Base-by-base conservation (phyloP, 139 green algal species). In the Chlorella sp. region DNA sequence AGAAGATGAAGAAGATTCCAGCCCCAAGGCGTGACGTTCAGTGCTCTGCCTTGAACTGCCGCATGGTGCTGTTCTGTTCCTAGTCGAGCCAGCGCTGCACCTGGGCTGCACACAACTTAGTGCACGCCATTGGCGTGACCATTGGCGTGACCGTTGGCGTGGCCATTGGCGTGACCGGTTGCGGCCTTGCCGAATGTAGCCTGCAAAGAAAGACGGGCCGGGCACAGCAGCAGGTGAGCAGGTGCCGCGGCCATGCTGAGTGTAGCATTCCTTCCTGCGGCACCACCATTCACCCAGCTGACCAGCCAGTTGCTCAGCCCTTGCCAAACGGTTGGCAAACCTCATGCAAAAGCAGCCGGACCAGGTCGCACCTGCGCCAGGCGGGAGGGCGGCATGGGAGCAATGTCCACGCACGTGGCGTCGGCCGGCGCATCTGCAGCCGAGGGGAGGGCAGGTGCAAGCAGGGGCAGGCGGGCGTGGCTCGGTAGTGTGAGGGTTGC, bases 71-170 rank as follows among this genome's bases (percentile, higher is more conserved):
- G 66, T 73, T 9, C 14, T 4, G 66, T 30, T 15, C 3, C 19
- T n/a, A 15, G 24, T n/a, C 66, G 5, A 73, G 24, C 66, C 22
- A 28, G 66, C 66, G 24, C 73, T 22, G n/a, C 15, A 80, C 32
- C 32, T 28, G 34, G 18, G 12, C 16, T 1, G 34, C 26, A 2
- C 37, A n/a, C n/a, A n/a, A 18, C 11, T 86, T 60, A 86, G 82
- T 77, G 82, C n/a, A 77, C 82, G 60, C 82, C 82, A 32, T 86
- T 86, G 53, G 81, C 57, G 3, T 34, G 21, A 30, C 80, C 80
- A 30, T 85, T 85, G 22, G 80, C 80, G 64, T 73, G 30, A 57
- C 81, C 81, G 57, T 86, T 86, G n/a, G 82, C 82, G 32, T 85
- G 80, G 28, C 80, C 80, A 26, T 85, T 85, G 2, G 42, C 80